These are phyloP conservation scores for Carpinus fangiana DNA, from an alignment of 306 rosid species.

Conservation along the genomic window DNA sequence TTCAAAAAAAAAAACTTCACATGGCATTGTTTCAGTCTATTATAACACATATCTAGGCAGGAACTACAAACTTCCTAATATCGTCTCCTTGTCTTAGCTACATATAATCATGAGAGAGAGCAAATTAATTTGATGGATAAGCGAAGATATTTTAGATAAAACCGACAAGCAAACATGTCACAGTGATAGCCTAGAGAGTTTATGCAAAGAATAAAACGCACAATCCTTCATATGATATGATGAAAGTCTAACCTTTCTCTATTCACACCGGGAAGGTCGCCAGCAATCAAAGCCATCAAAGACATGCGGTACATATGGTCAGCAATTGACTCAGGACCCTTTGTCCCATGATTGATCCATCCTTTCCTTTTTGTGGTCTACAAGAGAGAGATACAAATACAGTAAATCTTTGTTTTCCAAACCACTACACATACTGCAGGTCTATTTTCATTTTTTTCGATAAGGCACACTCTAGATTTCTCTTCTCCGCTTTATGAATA, in stretches of 20 bases:
- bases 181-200: background rate
- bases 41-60: background rate
- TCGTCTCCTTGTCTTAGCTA: background rate
- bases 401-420: slow-evolving; percentile 3
- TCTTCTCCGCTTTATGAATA: background rate
- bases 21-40: background rate
- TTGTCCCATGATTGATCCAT: slow-evolving; percentile 93
- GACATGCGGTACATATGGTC: slow-evolving; percentile 97
- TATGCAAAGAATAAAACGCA: slow-evolving; percentile 12
- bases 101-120: background rate
- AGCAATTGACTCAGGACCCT: slow-evolving; percentile 85
- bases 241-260: slow-evolving; percentile 70
- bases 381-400: slow-evolving; percentile 23
- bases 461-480: background rate
- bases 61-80: background rate
- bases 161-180: background rate
- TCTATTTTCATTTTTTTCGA: background rate
- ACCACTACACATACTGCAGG: background rate
- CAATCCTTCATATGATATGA: slow-evolving; percentile 1
- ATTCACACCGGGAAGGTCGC: slow-evolving; percentile 66
- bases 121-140: background rate
- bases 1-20: too few species aligned
- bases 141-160: background rate
- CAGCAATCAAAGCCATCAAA: slow-evolving; percentile 78
- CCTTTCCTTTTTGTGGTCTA: slow-evolving; percentile 92